Base-by-base conservation (phyloP, 108 stramenopile genomes). In the Skeletonema marinoi region DNA sequence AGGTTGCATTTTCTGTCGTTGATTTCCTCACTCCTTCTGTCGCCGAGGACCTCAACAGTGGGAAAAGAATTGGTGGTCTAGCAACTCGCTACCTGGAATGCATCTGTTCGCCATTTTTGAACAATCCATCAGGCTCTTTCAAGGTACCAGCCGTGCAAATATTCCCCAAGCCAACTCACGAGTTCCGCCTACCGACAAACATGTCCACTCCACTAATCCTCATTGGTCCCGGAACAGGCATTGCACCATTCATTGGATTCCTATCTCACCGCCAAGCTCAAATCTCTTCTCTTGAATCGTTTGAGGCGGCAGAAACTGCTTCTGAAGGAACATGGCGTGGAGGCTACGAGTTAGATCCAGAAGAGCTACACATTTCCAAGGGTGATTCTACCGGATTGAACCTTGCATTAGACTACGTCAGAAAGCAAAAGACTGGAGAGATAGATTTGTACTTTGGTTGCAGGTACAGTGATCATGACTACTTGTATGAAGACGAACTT, bases 201-300 rank as follows among this genome's bases (percentile, higher is more conserved):
- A 74, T 92, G 7, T 65, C 77, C 8, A 88, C 81, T 21, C 98
- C 98, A 3, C 70, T 99, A 29, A 81, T 99, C 46, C 83, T 99
- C 69, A 89, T 99, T 44, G 99, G 99, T 19, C 99, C 99, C 4
- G 99, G 99, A 19, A 99, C 99, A 5, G 99, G 99, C 11, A 90
- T 99, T 31, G 98, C 99, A 25, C 98, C 99, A 16, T 98, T 99
- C 78, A 85, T 97, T 67, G 96, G 97, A 75, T 98, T 99, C 65
- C 38, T 99, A 29, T 77, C 80, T n/a, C 90, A 93, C 62, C 89
- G 90, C 7, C 84, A 85, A 66, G 89, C 86, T 8, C 72, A 91
- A 70, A n/a, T 75, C 3, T 65, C 78, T 6, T 83, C 85, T 5
- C 60, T 71, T 4, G 82, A 85, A 19, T 70, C 81, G 33, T 69